Conservation (phyloP, 2,329 filamentous ascomycete species). For the Metarhizium robertsii region DNA sequence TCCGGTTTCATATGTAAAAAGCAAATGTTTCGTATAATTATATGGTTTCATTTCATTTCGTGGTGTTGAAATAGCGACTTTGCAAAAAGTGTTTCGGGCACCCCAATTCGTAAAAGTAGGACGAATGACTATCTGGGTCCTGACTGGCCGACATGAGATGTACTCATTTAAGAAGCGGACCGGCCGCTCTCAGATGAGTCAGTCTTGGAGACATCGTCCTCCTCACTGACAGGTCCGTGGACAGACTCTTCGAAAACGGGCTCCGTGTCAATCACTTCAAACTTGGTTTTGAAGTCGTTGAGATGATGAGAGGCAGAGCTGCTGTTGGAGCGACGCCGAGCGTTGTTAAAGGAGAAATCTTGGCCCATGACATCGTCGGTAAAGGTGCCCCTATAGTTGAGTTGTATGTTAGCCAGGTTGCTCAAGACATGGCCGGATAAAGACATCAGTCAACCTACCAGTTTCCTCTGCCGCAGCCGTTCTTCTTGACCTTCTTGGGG, state of each 20-base stretch:
- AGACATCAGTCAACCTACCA: constrained; percentile 54
- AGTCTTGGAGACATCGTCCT: constrained; percentile 47
- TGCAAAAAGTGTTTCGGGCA: not conserved
- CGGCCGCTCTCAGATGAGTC: constrained; percentile 51
- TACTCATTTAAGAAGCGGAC: constrained; percentile 38
- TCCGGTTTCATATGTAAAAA: not conserved
- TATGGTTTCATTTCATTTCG: constrained; percentile 12
- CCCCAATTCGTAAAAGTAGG: not conserved
- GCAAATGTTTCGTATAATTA: constrained; percentile 8
- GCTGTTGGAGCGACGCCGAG: constrained; percentile 88
- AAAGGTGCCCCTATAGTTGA: constrained; percentile 58
- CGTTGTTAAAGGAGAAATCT: constrained; percentile 73
- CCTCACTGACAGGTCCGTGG: constrained; percentile 56
- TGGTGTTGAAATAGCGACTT: not conserved
- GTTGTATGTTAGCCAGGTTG: not conserved
- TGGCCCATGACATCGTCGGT: constrained; percentile 81
- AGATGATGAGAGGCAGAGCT: constrained; percentile 62
- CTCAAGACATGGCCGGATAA: not conserved
- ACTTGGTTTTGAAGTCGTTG: constrained; percentile 89
- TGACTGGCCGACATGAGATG: constrained; percentile 19
- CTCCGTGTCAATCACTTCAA: constrained; percentile 81
- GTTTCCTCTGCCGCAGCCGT: constrained; percentile 84
- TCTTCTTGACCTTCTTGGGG: constrained; percentile 94
- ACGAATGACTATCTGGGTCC: constrained; percentile 14
- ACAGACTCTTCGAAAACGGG: constrained; percentile 85